These are phyloP conservation scores for Ogataea henricii DNA, from an alignment of 805 yeast genomes.

Conservation along the genomic window DNA sequence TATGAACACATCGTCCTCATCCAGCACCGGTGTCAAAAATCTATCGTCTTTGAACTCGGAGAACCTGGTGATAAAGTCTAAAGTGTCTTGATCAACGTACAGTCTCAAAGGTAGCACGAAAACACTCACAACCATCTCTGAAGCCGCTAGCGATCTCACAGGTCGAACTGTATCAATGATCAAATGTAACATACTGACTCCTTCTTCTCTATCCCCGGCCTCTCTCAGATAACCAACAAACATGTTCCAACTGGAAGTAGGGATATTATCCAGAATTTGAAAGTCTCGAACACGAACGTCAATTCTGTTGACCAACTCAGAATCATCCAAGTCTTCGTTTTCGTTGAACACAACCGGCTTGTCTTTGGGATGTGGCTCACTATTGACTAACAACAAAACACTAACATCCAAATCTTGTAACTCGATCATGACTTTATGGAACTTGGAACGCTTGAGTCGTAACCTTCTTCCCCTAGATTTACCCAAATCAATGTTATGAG, in stretches of 20 bases:
- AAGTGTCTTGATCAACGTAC: slow-evolving; percentile 90
- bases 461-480: slow-evolving; percentile 43
- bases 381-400: slow-evolving; percentile 45
- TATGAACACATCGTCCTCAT: slow-evolving; percentile 60
- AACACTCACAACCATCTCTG: slow-evolving; percentile 61
- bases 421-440: slow-evolving; percentile 60
- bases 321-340: slow-evolving; percentile 33
- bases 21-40: slow-evolving; percentile 51
- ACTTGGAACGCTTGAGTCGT: slow-evolving; percentile 63
- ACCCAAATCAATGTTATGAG: slow-evolving; percentile 35
- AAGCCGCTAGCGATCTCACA: slow-evolving; percentile 58
- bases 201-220: slow-evolving; percentile 69
- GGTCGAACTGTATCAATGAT: slow-evolving; percentile 65
- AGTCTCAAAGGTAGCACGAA: slow-evolving; percentile 72
- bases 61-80: slow-evolving; percentile 80
- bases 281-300: slow-evolving; percentile 54
- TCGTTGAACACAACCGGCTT: slow-evolving; percentile 29
- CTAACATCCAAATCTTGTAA: slow-evolving; percentile 52
- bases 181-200: slow-evolving; percentile 61
- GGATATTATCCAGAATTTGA: slow-evolving; percentile 72
- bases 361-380: slow-evolving; percentile 35
- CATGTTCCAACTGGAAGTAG: slow-evolving; percentile 90
- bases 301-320: slow-evolving; percentile 51
- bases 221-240: slow-evolving; percentile 69
- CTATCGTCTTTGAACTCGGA: slow-evolving; percentile 76